These are phyloP conservation scores for Neospora caninum DNA, from an alignment of 169 alveolate genomes.

Conservation along the genomic window DNA sequence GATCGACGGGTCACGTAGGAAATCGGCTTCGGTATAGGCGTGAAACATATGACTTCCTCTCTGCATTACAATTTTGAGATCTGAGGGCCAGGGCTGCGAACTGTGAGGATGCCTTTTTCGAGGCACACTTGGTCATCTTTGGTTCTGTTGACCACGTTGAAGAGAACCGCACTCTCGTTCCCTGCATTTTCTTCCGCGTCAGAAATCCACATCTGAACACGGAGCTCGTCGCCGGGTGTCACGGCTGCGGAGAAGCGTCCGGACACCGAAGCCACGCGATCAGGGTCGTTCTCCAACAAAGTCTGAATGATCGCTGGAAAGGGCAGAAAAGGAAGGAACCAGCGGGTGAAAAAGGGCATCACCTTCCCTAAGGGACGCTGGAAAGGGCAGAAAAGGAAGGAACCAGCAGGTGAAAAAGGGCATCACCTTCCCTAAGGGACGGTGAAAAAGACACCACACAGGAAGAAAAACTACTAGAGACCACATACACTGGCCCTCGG, in stretches of 20 bases:
- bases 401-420: background rate
- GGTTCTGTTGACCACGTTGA: conserved; percentile 31
- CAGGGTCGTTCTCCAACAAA: conserved; percentile 29
- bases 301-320: conserved; percentile 21
- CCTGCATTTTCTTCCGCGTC: conserved; percentile 31
- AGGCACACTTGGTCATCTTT: conserved; percentile 17
- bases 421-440: background rate
- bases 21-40: background rate
- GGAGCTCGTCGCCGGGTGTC: conserved; percentile 86
- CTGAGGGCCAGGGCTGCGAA: background rate
- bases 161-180: background rate
- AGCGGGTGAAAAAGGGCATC: background rate
- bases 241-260: conserved; percentile 70
- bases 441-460: conserved; percentile 1
- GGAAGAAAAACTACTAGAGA: too few relatives aligned
- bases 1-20: background rate
- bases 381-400: background rate
- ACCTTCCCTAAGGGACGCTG: conserved; percentile 13
- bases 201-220: conserved; percentile 80
- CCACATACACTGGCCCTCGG: too few relatives aligned
- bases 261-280: background rate
- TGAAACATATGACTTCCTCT: background rate
- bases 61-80: background rate
- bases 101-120: conserved; percentile 34
- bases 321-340: background rate